Conservation (phyloP, 257 asterid species). For the Asclepias syriaca region DNA sequence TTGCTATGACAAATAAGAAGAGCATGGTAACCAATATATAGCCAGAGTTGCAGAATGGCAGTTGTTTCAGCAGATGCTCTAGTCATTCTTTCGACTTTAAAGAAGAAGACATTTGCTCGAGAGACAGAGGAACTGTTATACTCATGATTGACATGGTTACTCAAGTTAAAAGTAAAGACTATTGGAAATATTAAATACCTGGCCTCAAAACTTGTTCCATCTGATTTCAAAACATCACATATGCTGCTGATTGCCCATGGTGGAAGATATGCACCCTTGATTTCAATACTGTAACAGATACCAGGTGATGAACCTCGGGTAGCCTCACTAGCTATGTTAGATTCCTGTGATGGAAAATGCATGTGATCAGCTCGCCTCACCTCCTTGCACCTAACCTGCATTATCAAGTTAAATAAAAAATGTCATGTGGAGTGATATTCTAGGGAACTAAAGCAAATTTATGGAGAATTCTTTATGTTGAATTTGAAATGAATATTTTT, state of each 20-base stretch:
- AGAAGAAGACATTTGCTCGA: not conserved
- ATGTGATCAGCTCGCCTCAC: conserved; percentile 58
- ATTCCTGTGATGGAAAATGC: conserved; percentile 38
- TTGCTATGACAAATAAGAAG: too few species aligned
- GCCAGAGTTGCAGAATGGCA: not conserved
- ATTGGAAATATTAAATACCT: conserved; percentile 41
- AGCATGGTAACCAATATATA: not conserved
- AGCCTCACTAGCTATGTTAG: conserved; percentile 31
- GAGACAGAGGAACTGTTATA: conserved; percentile 2
- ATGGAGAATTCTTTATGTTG: not conserved
- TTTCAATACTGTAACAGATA: conserved; percentile 68
- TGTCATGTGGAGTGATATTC: not conserved
- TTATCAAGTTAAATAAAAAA: conserved; percentile 11
- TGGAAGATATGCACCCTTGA: conserved; percentile 67
- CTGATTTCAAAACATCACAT: conserved; percentile 57
- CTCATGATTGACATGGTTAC: not conserved
- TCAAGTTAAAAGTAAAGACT: not conserved
- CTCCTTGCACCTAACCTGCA: conserved; percentile 88
- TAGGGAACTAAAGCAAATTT: not conserved
- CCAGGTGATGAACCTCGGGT: conserved; percentile 45
- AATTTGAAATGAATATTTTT: not conserved
- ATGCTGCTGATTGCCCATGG: conserved; percentile 80
- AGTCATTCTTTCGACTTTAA: not conserved
- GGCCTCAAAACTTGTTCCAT: conserved; percentile 64
- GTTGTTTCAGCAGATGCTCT: not conserved